Evolutionary conservation across 345 rosid species (phyloP), one percentile per base, ranked within the genome.

Genomic region (Streptanthus diversifolius): DNA sequence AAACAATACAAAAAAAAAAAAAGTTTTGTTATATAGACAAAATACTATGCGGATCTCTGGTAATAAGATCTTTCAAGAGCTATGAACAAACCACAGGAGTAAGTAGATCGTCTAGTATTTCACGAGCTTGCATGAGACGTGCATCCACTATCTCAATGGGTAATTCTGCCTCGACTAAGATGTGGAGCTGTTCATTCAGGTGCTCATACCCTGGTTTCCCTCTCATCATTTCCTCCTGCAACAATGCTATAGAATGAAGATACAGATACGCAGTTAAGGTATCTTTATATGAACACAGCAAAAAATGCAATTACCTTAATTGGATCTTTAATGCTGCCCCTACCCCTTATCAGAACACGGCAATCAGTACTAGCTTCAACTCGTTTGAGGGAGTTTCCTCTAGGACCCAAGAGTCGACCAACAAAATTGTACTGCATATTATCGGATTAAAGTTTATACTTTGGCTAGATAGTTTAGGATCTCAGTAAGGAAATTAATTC

Each of bases 191-290:
- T 74, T 95, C 98, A 74, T 89, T 92, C 72, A 95, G 85, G 81
- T 95, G 99, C 72, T 95, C 98, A 72, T 92, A 95, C 10, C 99
- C 99, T 21, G 92, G 92, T 58, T 92, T 95, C 49, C 98, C 99
- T 77, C 97, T 86, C 98, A 92, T 85, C 83, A 92, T 79, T 64
- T 92, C 99, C 77, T 95, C 99, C 99, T 95, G 71, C 48, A 80
- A 77, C 24, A 75, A 58, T 3, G 24, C 2, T 0, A 70, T 55
- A 10, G 32, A 29, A 29, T 63, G 19, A 37, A 49, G 18, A 72
- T 43, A 57, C 39, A 62, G 19, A 21, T 36, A 66, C n/a, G 1
- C 13, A 51, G 14, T 22, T 10, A n/a, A 37, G n/a, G 3, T 36
- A 36, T 10, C 25, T 9, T 25, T 48, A 29, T 22, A 18, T 35